phyloP scores from a whole-genome alignment of 2,329 filamentous ascomycete genomes.

The Trichoderma pleuroti region DNA sequence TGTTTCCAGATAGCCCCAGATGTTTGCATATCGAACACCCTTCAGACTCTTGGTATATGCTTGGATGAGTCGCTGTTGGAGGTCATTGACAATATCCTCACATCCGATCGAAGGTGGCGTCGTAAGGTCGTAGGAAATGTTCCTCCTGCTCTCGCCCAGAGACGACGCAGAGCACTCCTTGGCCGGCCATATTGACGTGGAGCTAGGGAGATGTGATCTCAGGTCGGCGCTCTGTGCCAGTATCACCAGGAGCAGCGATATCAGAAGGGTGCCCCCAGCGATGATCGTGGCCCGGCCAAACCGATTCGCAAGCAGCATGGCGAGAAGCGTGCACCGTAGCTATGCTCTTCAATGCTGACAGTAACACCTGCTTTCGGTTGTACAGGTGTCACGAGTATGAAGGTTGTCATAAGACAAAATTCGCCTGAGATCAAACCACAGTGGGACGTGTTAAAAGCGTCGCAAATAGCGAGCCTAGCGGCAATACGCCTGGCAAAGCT shows the following conservation, averaged over 20 bases:
- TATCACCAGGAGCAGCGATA: constrained; percentile 13
- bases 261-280: constrained; percentile 5
- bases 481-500: not conserved
- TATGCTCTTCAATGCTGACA: not conserved
- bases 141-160: not conserved
- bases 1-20: constrained; percentile 10
- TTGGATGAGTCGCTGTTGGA: constrained; percentile 8
- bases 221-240: constrained; percentile 10
- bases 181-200: constrained; percentile 11
- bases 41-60: not conserved
- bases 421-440: not conserved
- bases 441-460: constrained; percentile 2
- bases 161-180: not conserved
- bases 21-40: constrained; percentile 13
- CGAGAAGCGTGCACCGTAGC: not conserved
- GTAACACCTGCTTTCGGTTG: not conserved
- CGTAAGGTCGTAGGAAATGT: constrained; percentile 10
- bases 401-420: constrained; percentile 11
- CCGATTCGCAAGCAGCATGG: constrained; percentile 15
- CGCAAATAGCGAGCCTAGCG: not conserved
- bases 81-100: constrained; percentile 16
- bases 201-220: constrained; percentile 12
- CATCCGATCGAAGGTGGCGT: constrained; percentile 4
- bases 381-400: not conserved
- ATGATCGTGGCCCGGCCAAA: constrained; percentile 10